Percentiles rank a stretch among this genome's conserved stretches.
Evolutionary conservation across 495 filamentous ascomycete genomes (phyloP).

Genomic region (Aspergillus panamensis): DNA sequence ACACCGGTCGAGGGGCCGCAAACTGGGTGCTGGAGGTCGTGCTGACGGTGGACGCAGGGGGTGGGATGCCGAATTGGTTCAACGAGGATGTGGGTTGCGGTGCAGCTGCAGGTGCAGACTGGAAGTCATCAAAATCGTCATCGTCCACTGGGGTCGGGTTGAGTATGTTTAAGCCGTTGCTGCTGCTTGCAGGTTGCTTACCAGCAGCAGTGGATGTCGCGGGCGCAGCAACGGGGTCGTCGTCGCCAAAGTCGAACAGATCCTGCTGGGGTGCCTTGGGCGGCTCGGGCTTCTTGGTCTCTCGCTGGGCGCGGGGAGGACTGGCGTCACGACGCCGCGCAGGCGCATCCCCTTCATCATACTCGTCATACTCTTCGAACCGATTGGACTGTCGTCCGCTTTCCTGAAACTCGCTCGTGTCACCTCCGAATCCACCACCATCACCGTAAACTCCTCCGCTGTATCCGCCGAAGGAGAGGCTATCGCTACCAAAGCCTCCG

Average conservation of each 20-base stretch:
- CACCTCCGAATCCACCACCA: slow-evolving; percentile 80
- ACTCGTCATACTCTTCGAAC: slow-evolving; percentile 97
- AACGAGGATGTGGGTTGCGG: slow-evolving; percentile 51
- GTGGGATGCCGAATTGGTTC: slow-evolving; percentile 43
- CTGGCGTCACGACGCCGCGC: slow-evolving; percentile 45
- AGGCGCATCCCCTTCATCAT: slow-evolving; percentile 68
- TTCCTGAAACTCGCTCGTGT: slow-evolving; percentile 65
- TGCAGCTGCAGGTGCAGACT: slow-evolving; percentile 66
- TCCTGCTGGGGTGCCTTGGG: slow-evolving; percentile 83
- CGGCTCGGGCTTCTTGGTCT: slow-evolving; percentile 58
- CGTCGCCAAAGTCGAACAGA: slow-evolving; percentile 81
- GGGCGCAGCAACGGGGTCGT: slow-evolving; percentile 46
- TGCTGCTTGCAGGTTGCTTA: slow-evolving; percentile 44
- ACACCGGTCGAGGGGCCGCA: slow-evolving; percentile 77
- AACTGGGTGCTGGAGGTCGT: slow-evolving; percentile 66
- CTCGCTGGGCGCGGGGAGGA: slow-evolving; percentile 39
- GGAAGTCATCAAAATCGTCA: slow-evolving; percentile 98
- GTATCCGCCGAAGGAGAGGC: slow-evolving; percentile 73
- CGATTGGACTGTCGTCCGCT: slow-evolving; percentile 60
- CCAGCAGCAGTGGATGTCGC: slow-evolving; percentile 47
- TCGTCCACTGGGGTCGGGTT: slow-evolving; percentile 59
- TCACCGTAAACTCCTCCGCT: slow-evolving; percentile 88
- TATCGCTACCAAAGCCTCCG: slow-evolving; percentile 84
- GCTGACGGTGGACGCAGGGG: slow-evolving; percentile 60
- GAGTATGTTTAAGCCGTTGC: slow-evolving; percentile 55